phyloP scores from a whole-genome alignment of 495 filamentous ascomycete species.

The Terfezia claveryi region DNA sequence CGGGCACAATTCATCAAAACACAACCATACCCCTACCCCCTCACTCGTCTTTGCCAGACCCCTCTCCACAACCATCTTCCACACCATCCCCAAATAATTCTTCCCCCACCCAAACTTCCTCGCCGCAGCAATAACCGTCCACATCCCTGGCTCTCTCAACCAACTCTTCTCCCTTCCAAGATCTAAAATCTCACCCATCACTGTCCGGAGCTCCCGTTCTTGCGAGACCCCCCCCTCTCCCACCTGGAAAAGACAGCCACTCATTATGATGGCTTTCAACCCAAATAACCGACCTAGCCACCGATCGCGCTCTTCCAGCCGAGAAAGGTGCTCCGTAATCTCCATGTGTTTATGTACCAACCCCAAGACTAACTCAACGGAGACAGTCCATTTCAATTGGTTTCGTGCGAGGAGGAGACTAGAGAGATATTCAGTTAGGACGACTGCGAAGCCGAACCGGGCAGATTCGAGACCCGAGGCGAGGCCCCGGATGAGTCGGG shows the following conservation, averaged over 20 bases:
- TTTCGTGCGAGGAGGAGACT: slow-evolving; percentile 8
- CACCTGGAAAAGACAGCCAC: slow-evolving; percentile 35
- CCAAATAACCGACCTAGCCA: slow-evolving; percentile 72
- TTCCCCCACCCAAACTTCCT: neutral
- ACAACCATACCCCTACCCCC: neutral
- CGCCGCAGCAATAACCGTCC: slow-evolving; percentile 24
- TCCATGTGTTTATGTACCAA: slow-evolving; percentile 49
- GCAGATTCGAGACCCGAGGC: slow-evolving; percentile 80
- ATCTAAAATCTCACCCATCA: slow-evolving; percentile 37
- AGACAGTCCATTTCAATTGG: slow-evolving; percentile 23
- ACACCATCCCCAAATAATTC: neutral
- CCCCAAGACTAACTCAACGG: slow-evolving; percentile 34
- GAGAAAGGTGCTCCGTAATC: slow-evolving; percentile 37
- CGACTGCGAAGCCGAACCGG: slow-evolving; percentile 73
- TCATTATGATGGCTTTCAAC: slow-evolving; percentile 48
- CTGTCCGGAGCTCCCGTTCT: slow-evolving; percentile 22
- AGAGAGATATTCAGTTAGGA: slow-evolving; percentile 43
- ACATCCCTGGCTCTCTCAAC: slow-evolving; percentile 72
- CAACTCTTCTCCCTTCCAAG: slow-evolving; percentile 49
- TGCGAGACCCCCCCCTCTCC: slow-evolving; percentile 30
- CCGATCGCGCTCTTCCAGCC: slow-evolving; percentile 69
- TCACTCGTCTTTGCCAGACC: slow-evolving; percentile 25
- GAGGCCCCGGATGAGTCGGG: slow-evolving; percentile 61
- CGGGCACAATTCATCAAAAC: neutral
- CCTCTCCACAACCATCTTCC: slow-evolving; percentile 26